Base-by-base conservation (phyloP, 1,284 basidiomycete genomes). In the Grifola frondosa region DNA sequence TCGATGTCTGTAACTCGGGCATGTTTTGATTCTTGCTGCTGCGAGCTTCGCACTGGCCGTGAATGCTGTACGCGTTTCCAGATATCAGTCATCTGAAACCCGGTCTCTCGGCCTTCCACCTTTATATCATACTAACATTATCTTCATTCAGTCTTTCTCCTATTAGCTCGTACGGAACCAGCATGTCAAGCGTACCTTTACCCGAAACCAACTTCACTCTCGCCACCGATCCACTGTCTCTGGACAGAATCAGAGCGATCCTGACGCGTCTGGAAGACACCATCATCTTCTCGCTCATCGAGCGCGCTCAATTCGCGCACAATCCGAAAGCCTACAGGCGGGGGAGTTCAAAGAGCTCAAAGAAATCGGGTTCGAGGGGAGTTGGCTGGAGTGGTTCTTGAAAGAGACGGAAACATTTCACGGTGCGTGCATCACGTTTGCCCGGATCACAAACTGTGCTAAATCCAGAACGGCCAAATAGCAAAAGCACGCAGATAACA, bases 341-440 rank as follows among this genome's bases (percentile, higher is more conserved):
- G 3, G 87, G 11, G 86, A 79, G 2, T 92, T 98, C 67, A 70
- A 83, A 35, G 86, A 95, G 64, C 74, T 91, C 26, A 75, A 74
- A 37, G 75, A 84, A 23, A 61, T 80, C 28, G 82, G 81, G 1
- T 95, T 92, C 66, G 62, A 80, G 3, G 91, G 91, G 2, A 90
- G 83, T 48, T 98, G 94, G 93, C 74, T 99, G 1, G 90, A 96
- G 45, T 99, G 97, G 97, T 94, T 99, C 69, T 71, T 99, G 66
- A 87, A 87, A 58, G 95, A 98, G 70, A 97, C 78, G 0, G 97
- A 99, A 70, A 75, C 76, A 2, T 94, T 96, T 65, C 96, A 99
- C 70, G 93, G 95, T 92, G 53, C 53, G 89, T 70, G 25, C 16
- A 17, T 12, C 15, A 13, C 1, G 10, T 21, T 20, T 33, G 17